Conservation (phyloP, 2,329 filamentous ascomycete species). For the Pseudogymnoascus sp. region DNA sequence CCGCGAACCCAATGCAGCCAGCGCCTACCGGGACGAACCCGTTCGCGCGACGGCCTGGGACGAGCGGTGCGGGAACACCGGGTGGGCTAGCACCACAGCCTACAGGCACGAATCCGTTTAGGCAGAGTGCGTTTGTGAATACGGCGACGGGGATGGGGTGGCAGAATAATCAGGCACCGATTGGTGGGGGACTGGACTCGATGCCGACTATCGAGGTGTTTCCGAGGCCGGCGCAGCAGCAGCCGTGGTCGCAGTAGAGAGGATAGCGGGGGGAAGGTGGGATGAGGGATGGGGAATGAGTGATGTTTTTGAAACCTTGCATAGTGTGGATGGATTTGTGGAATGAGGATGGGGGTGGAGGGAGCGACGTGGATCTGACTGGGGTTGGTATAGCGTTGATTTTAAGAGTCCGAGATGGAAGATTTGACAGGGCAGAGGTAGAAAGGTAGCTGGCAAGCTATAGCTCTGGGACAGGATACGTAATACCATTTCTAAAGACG, state of each 20-base stretch:
- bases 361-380: background rate
- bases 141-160: slow-evolving; percentile 82
- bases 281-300: background rate
- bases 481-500: slow-evolving; percentile 1
- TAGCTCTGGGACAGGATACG: background rate
- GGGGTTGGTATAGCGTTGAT: background rate
- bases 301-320: background rate
- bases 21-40: slow-evolving; percentile 65
- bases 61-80: slow-evolving; percentile 27
- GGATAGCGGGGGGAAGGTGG: background rate
- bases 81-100: slow-evolving; percentile 59
- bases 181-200: slow-evolving; percentile 73
- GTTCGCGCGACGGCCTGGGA: slow-evolving; percentile 47
- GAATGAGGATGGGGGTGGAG: background rate
- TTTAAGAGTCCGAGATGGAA: background rate
- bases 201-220: slow-evolving; percentile 77
- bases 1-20: slow-evolving; percentile 42
- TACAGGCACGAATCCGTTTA: slow-evolving; percentile 92
- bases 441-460: background rate
- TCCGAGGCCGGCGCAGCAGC: slow-evolving; percentile 63
- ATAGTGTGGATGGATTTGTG: background rate
- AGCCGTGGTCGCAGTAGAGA: slow-evolving; percentile 45
- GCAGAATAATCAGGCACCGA: slow-evolving; percentile 71
- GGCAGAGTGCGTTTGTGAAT: slow-evolving; percentile 83
- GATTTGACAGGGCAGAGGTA: background rate